Evolutionary conservation across 345 rosid genomes (phyloP).

Genomic region (Citrus inodora): DNA sequence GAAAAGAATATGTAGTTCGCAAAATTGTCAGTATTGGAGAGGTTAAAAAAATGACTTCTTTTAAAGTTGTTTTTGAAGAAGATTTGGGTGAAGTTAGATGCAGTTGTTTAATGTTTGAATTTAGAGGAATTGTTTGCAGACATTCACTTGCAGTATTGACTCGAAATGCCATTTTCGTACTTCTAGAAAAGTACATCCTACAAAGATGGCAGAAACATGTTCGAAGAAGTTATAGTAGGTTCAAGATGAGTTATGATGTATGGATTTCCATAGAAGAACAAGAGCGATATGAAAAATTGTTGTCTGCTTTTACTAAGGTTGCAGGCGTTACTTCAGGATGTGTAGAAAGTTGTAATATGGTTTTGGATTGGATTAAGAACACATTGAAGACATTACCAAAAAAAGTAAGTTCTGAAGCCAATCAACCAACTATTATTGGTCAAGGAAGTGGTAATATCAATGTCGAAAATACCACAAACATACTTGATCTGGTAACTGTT

Average conservation of each 20-base stretch:
- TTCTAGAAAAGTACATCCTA: neutral
- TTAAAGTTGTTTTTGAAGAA: neutral
- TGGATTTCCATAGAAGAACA: neutral
- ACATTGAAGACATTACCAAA: neutral
- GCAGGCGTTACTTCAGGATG: neutral
- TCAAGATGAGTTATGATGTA: neutral
- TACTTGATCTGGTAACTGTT: neutral
- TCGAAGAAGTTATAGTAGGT: neutral
- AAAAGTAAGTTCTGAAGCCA: neutral
- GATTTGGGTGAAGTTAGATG: neutral
- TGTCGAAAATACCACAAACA: neutral
- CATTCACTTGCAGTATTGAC: neutral
- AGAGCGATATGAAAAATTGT: neutral
- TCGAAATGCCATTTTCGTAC: neutral
- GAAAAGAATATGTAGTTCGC: too few species aligned
- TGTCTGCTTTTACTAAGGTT: neutral
- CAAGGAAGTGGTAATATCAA: neutral
- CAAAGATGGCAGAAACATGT: neutral
- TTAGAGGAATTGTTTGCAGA: too few species aligned
- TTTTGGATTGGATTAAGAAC: neutral
- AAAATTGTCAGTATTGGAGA: neutral
- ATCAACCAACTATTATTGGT: neutral
- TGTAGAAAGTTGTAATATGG: neutral
- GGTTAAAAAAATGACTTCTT: neutral
- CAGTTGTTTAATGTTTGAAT: neutral